Base-by-base conservation (phyloP, 495 filamentous ascomycete species). In the Sabuloglossum arenarium region DNA sequence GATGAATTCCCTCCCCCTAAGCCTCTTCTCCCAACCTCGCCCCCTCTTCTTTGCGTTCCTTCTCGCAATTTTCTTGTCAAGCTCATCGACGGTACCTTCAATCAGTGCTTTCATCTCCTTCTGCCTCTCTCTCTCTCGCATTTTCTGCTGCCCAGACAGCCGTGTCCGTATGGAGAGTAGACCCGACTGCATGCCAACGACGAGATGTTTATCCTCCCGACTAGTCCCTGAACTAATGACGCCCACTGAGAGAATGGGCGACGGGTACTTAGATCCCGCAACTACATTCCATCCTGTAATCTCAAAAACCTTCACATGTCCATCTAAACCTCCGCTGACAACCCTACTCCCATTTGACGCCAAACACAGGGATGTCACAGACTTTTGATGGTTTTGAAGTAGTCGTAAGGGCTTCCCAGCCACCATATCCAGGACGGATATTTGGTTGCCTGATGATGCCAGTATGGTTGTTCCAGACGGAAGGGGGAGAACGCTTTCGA, bases 331-430 rank as follows among this genome's bases (percentile, higher is more conserved):
- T 66, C 87, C 93, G 64, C 78, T 86, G 58, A 99, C 76, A 50
- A 99, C 72, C 46, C 93, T 77, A 51, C 79, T 79, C 19, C 81
- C 79, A 60, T 85, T 80, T 29, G 84, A 86, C 0, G 88, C 91
- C n/a, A 80, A 65, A 16, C 73, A 73, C 32, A 99, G 75, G 3
- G 85, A 78, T 0, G 91, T 97, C 30, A 99, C 87, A 0, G 91
- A 94, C 78, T 96, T 97, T 68, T 99, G 91, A 67, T 99, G 93
- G 64, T 88, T 95, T 55, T 84, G 80, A 45, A 99, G 81, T 57
- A 93, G 70, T 34, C 87, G 82, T 45, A 90, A 66, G 1, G 88
- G 88, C 63, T 85, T 88, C 28, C 85, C 93, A 50, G 88, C 93
- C 21, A 97, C 80, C 23, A 99, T 76, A 67, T 99, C 90, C 60